phyloP scores from a whole-genome alignment of 257 asterid species.

The Solanum ossicruentum region DNA sequence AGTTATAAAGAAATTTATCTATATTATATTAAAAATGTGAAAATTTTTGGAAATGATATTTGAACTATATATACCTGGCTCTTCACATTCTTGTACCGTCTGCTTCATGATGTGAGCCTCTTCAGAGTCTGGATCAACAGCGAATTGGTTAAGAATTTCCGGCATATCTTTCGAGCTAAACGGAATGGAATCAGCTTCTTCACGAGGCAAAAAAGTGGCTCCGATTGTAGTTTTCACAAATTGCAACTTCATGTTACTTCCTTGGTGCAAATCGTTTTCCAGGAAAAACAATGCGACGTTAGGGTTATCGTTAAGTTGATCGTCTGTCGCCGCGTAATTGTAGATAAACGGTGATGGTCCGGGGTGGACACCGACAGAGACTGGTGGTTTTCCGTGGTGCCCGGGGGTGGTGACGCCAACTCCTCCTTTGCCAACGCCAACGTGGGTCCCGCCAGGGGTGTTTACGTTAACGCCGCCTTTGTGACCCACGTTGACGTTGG shows the following conservation, averaged over 20 bases:
- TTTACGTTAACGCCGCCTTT: slow-evolving; percentile 25
- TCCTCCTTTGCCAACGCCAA: slow-evolving; percentile 40
- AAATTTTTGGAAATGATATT: too few relatives aligned
- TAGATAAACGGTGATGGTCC: slow-evolving; percentile 22
- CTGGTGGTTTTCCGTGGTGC: slow-evolving; percentile 45
- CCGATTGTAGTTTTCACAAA: slow-evolving; percentile 19
- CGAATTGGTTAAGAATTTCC: slow-evolving; percentile 28
- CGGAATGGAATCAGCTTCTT: slow-evolving; percentile 45
- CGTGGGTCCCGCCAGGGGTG: slow-evolving; percentile 23
- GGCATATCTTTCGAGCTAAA: slow-evolving; percentile 50
- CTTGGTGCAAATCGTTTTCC: slow-evolving; percentile 44
- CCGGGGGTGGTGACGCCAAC: slow-evolving; percentile 26
- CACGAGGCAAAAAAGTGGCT: slow-evolving; percentile 44
- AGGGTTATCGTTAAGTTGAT: slow-evolving; percentile 54
- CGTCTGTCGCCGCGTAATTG: slow-evolving; percentile 45
- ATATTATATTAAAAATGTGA: too few relatives aligned
- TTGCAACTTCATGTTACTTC: slow-evolving; percentile 36
- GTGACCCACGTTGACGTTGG: slow-evolving; percentile 9
- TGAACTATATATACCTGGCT: not conserved
- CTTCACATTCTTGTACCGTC: slow-evolving; percentile 60
- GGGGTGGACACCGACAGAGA: slow-evolving; percentile 28
- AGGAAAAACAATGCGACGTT: slow-evolving; percentile 60
- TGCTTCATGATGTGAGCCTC: slow-evolving; percentile 45
- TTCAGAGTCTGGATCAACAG: slow-evolving; percentile 26
- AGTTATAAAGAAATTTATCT: too few relatives aligned